These are phyloP conservation scores for Citrus cavaleriei DNA, from an alignment of 345 rosid genomes.

Conservation along the genomic window DNA sequence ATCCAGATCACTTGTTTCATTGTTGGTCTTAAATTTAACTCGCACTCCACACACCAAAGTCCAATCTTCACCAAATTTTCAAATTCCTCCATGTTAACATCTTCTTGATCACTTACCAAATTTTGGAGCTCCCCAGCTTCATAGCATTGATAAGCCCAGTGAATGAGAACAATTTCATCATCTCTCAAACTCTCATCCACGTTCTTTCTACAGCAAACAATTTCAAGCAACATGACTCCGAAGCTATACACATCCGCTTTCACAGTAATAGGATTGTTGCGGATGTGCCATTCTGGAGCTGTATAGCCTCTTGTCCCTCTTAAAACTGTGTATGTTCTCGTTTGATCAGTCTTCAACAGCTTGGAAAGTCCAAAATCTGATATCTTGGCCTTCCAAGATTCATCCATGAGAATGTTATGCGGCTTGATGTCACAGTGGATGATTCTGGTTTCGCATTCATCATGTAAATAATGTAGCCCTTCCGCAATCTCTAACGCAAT, in stretches of 20 bases:
- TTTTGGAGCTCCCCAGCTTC: neutral
- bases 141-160: conserved; percentile 2
- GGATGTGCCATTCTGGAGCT: conserved; percentile 11
- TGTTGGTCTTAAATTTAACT: neutral
- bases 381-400: neutral
- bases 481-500: neutral
- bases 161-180: neutral
- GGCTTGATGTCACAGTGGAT: conserved; percentile 19
- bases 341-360: conserved; percentile 13
- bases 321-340: neutral
- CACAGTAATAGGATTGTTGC: neutral
- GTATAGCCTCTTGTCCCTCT: conserved; percentile 6
- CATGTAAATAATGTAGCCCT: conserved; percentile 5
- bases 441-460: conserved; percentile 11
- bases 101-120: neutral
- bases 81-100: neutral
- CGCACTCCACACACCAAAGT: neutral
- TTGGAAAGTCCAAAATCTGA: conserved; percentile 1
- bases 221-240: neutral
- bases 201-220: conserved; percentile 1
- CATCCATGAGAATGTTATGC: neutral
- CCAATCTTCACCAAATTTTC: neutral
- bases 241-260: conserved; percentile 7
- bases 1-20: neutral
- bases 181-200: neutral